phyloP scores from a whole-genome alignment of 305 asterid species.

The Lippia alba region DNA sequence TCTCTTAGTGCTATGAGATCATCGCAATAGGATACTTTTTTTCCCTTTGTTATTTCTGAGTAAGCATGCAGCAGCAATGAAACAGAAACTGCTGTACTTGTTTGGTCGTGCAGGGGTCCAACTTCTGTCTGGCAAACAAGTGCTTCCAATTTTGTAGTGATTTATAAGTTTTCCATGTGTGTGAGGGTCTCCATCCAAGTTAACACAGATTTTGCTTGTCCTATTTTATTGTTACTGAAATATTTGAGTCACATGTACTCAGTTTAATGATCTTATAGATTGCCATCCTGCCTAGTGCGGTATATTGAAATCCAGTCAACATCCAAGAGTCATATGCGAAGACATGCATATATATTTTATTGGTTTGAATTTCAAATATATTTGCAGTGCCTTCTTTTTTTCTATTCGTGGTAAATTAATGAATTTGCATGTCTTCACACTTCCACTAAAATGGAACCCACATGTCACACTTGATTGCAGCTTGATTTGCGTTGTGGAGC shows the following conservation, averaged over 20 bases:
- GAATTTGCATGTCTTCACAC: constrained; percentile 16
- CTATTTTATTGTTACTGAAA: constrained; percentile 2
- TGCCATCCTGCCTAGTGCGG: constrained; percentile 15
- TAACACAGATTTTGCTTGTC: background rate
- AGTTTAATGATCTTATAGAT: background rate
- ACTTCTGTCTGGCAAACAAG: background rate
- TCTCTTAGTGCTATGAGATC: background rate
- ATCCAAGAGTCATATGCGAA: background rate
- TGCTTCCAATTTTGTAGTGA: background rate
- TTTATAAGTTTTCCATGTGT: background rate
- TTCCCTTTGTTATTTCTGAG: too few relatives aligned
- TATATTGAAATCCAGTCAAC: constrained; percentile 10
- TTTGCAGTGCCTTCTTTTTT: constrained; percentile 15
- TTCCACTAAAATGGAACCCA: constrained; percentile 2
- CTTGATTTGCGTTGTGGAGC: constrained; percentile 95
- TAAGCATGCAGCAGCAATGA: too few relatives aligned
- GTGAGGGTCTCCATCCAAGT: constrained; percentile 13
- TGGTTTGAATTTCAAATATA: constrained; percentile 7
- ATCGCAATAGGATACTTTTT: too few relatives aligned
- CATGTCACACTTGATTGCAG: constrained; percentile 48
- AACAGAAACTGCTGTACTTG: too few relatives aligned
- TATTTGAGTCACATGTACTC: background rate
- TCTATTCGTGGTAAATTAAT: constrained; percentile 1
- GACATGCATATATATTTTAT: background rate
- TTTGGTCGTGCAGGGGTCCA: background rate